Percentiles rank a stretch among this genome's conserved stretches.
These are phyloP conservation scores for Saccharomycopsis malanga DNA, from an alignment of 805 yeast species.

Conservation along the genomic window DNA sequence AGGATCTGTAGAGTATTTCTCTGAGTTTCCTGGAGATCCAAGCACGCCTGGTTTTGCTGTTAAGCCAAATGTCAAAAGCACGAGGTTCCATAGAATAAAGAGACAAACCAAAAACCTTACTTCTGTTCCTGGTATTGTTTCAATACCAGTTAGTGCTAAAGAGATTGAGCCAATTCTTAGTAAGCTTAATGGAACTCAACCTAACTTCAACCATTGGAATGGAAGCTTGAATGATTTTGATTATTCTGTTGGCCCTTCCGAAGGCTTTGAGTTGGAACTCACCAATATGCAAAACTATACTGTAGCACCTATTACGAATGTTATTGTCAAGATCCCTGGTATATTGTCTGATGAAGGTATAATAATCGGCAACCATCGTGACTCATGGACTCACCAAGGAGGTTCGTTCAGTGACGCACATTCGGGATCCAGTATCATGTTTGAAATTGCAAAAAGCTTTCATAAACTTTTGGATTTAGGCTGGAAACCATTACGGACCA, in stretches of 20 bases:
- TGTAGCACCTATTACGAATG: slow-evolving; percentile 35
- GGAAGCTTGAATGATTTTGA: slow-evolving; percentile 37
- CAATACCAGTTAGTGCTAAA: slow-evolving; percentile 41
- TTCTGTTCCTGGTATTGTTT: slow-evolving; percentile 47
- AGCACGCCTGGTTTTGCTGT: slow-evolving; percentile 66
- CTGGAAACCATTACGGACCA: slow-evolving; percentile 20
- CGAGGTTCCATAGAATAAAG: not conserved
- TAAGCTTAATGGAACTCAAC: slow-evolving; percentile 34
- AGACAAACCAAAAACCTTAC: slow-evolving; percentile 18
- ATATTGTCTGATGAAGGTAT: slow-evolving; percentile 45
- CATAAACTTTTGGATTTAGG: not conserved
- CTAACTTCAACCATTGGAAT: slow-evolving; percentile 29
- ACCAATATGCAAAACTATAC: slow-evolving; percentile 36
- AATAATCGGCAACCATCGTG: slow-evolving; percentile 50
- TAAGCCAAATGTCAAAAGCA: slow-evolving; percentile 41
- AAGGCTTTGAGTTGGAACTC: slow-evolving; percentile 30
- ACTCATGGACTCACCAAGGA: slow-evolving; percentile 43
- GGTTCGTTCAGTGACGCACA: slow-evolving; percentile 39
- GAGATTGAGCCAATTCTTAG: slow-evolving; percentile 38
- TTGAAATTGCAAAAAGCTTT: slow-evolving; percentile 49
- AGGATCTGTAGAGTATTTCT: slow-evolving; percentile 51
- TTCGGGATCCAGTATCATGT: slow-evolving; percentile 41
- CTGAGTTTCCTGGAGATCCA: slow-evolving; percentile 68
- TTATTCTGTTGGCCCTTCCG: slow-evolving; percentile 44
- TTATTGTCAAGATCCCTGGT: slow-evolving; percentile 51